Conservation (phyloP, 106 monocot genomes). For the Dendrobium catenatum region DNA sequence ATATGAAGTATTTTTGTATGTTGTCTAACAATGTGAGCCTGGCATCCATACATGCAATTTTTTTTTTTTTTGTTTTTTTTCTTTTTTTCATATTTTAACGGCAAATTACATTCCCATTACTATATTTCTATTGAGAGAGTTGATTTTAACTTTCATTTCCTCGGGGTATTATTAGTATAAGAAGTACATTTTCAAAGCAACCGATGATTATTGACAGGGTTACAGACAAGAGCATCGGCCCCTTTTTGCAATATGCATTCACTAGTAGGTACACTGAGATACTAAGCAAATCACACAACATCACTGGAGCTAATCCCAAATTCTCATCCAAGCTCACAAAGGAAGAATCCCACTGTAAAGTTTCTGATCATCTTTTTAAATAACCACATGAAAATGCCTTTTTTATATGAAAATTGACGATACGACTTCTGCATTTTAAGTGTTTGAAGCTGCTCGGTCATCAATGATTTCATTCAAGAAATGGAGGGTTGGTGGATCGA, state of each 20-base stretch:
- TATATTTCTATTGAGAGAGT: too few relatives aligned
- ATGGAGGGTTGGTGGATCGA: slow-evolving; percentile 48
- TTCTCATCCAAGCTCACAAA: slow-evolving; percentile 40
- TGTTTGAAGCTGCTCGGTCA: slow-evolving; percentile 59
- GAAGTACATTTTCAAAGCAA: background rate
- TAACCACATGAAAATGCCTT: background rate
- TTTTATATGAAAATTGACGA: background rate
- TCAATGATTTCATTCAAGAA: slow-evolving; percentile 63
- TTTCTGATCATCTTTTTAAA: background rate
- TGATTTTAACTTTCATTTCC: background rate
- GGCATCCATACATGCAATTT: too few relatives aligned
- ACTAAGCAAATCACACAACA: slow-evolving; percentile 58
- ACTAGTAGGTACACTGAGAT: slow-evolving; percentile 57
- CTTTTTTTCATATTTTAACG: too few relatives aligned
- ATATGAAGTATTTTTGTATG: too few relatives aligned
- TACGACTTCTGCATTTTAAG: slow-evolving; percentile 4
- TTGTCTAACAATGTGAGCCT: too few relatives aligned
- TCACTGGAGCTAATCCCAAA: slow-evolving; percentile 28
- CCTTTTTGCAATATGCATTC: slow-evolving; percentile 53
- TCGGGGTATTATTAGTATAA: background rate
- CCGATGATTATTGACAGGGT: background rate
- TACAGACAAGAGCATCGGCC: slow-evolving; percentile 32
- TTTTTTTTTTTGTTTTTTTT: too few relatives aligned
- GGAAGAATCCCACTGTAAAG: slow-evolving; percentile 43
- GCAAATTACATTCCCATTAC: too few relatives aligned